Percentiles rank a stretch among this genome's conserved stretches.
Conservation (phyloP, 768 basidiomycete species). For the Hypholoma fasciculare region DNA sequence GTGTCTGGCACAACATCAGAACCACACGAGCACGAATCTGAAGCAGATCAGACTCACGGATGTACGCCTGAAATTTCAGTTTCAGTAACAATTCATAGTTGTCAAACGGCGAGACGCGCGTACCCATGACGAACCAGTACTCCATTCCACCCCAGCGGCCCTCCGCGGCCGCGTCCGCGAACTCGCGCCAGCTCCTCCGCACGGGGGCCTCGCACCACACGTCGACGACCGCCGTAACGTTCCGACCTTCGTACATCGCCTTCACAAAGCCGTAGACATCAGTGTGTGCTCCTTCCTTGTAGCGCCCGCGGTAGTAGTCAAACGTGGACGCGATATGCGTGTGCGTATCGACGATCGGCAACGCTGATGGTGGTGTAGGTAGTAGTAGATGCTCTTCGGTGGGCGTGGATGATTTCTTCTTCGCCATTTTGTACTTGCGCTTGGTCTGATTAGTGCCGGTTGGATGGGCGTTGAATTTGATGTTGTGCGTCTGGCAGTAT, state of each 20-base stretch:
- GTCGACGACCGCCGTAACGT: slow-evolving; percentile 72
- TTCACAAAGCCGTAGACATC: slow-evolving; percentile 72
- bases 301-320: slow-evolving; percentile 58
- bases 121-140: slow-evolving; percentile 87
- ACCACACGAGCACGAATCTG: not conserved
- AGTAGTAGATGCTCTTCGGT: slow-evolving; percentile 37
- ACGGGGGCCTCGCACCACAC: slow-evolving; percentile 90
- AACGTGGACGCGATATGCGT: slow-evolving; percentile 82
- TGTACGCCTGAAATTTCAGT: slow-evolving; percentile 54
- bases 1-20: slow-evolving; percentile 45
- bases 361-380: slow-evolving; percentile 32
- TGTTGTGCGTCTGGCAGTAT: not conserved
- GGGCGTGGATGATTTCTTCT: slow-evolving; percentile 38
- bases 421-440: slow-evolving; percentile 29
- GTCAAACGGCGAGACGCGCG: slow-evolving; percentile 15
- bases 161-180: slow-evolving; percentile 71
- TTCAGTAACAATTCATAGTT: slow-evolving; percentile 1
- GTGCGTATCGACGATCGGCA: slow-evolving; percentile 77
- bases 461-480: too few relatives aligned
- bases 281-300: slow-evolving; percentile 52
- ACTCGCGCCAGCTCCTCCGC: slow-evolving; percentile 58
- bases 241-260: slow-evolving; percentile 55
- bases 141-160: slow-evolving; percentile 68
- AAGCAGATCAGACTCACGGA: slow-evolving; percentile 47
- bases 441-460: not conserved